These are phyloP conservation scores for Populus davidiana DNA, from an alignment of 345 rosid species.

Conservation along the genomic window DNA sequence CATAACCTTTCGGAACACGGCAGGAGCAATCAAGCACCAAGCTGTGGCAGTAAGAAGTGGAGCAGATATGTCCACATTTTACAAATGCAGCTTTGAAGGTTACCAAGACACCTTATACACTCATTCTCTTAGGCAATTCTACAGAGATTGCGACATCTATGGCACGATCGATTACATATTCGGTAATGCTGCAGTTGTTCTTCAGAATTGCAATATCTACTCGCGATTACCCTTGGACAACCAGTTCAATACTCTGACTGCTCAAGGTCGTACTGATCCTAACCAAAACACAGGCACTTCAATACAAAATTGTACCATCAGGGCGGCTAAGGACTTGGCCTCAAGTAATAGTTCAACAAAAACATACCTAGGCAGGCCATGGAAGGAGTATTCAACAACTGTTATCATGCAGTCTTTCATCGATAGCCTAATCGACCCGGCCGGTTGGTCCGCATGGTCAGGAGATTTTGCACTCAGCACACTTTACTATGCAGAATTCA, in stretches of 20 bases:
- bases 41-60: slow-evolving; percentile 51
- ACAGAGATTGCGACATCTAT: slow-evolving; percentile 44
- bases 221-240: slow-evolving; percentile 20
- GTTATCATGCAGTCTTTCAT: slow-evolving; percentile 34
- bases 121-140: slow-evolving; percentile 56
- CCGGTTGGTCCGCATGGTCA: slow-evolving; percentile 32
- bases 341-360: slow-evolving; percentile 13
- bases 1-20: slow-evolving; percentile 54
- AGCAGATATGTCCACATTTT: slow-evolving; percentile 46
- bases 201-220: slow-evolving; percentile 35
- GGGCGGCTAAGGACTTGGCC: slow-evolving; percentile 32
- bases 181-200: slow-evolving; percentile 40
- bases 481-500: slow-evolving; percentile 36
- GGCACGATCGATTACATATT: slow-evolving; percentile 62
- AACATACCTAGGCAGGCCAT: slow-evolving; percentile 33
- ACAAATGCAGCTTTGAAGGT: slow-evolving; percentile 43
- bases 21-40: slow-evolving; percentile 52
- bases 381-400: slow-evolving; percentile 40
- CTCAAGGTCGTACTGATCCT: slow-evolving; percentile 43
- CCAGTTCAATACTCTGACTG: slow-evolving; percentile 38
- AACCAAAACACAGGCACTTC: slow-evolving; percentile 49
- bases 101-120: slow-evolving; percentile 58
- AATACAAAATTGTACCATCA: slow-evolving; percentile 33
- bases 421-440: slow-evolving; percentile 21
- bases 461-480: slow-evolving; percentile 26